These are phyloP conservation scores for Punica granatum DNA, from an alignment of 345 rosid genomes.

Conservation along the genomic window DNA sequence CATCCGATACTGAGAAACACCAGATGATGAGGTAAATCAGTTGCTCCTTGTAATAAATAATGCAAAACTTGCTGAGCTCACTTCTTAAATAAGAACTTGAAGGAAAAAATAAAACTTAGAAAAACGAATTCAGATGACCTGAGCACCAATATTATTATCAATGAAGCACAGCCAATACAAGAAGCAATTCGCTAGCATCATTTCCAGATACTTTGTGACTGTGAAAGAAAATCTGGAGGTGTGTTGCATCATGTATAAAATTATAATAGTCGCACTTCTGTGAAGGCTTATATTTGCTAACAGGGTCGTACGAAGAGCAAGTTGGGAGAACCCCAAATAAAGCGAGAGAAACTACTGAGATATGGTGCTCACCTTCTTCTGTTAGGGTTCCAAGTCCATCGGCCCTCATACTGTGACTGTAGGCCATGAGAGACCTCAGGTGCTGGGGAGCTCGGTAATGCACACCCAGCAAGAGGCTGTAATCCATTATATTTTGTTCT, in stretches of 20 bases:
- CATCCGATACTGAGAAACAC: slow-evolving; percentile 26
- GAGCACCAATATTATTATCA: background rate
- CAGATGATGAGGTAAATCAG: slow-evolving; percentile 1
- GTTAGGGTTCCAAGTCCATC: slow-evolving; percentile 80
- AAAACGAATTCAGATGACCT: background rate
- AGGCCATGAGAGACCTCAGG: slow-evolving; percentile 41
- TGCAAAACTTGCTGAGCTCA: background rate
- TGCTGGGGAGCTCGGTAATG: slow-evolving; percentile 98
- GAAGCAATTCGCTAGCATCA: background rate
- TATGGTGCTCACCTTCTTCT: slow-evolving; percentile 61
- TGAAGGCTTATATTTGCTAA: background rate
- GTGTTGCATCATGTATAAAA: background rate
- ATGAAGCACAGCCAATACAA: background rate
- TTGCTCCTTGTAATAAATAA: background rate
- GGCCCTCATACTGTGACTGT: slow-evolving; percentile 29
- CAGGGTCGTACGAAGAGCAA: background rate
- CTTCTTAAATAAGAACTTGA: background rate
- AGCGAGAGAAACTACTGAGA: background rate
- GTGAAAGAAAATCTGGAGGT: background rate
- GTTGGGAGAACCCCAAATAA: background rate
- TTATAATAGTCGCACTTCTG: background rate
- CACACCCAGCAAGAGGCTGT: slow-evolving; percentile 94
- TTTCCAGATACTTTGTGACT: background rate
- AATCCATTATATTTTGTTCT: slow-evolving; percentile 88
- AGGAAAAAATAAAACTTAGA: background rate